Evolutionary conservation across 106 monocot genomes (phyloP), one percentile per base, ranked within the genome.

Genomic region (Phalaenopsis equestris): DNA sequence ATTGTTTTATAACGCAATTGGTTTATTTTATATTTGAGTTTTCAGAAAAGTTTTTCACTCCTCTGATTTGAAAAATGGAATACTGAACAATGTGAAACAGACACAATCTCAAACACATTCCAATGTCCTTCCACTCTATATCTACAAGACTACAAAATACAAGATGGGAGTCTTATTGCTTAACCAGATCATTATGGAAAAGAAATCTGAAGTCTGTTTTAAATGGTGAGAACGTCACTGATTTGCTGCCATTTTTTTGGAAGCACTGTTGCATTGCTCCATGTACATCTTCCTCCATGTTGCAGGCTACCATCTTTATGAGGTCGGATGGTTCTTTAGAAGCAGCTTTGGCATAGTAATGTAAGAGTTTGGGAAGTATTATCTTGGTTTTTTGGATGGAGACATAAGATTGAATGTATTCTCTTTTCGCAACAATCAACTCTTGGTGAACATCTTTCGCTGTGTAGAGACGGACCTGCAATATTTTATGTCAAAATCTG

Each of bases 341-440:
- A 42, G 89, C 91, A 78, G 87, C 93, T 73, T 84, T 91, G 3
- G 93, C 83, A 75, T 91, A 91, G 73, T 83, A 83, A 39, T 82
- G 55, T 37, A 94, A 56, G 15, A 91, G 72, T 72, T 78, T 92
- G 14, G 94, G 94, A 80, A 95, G 81, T 19, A 80, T 64, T 49
- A 95, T 82, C 75, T 78, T 86, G 41, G 14, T 80, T 68, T 84
- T 88, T 61, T 80, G 75, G 42, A 90, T 45, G 10, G 42, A 75
- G 4, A 95, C 84, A 73, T 86, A 87, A 41, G 90, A 80, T 72
- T 78, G 92, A 67, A 92, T 82, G 85, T 77, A 95, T 56, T 91
- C 90, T 24, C 11, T 65, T 72, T 68, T 90, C 15, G 92, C 89
- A 5, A 77, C 18, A 56, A 88, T 79, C 57, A 92, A 86, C 61